A percentile compares a stretch with the other conserved stretches of the same genome.
Evolutionary conservation across 2,329 filamentous ascomycete genomes (phyloP).

Genomic region (Colletotrichum liriopes): DNA sequence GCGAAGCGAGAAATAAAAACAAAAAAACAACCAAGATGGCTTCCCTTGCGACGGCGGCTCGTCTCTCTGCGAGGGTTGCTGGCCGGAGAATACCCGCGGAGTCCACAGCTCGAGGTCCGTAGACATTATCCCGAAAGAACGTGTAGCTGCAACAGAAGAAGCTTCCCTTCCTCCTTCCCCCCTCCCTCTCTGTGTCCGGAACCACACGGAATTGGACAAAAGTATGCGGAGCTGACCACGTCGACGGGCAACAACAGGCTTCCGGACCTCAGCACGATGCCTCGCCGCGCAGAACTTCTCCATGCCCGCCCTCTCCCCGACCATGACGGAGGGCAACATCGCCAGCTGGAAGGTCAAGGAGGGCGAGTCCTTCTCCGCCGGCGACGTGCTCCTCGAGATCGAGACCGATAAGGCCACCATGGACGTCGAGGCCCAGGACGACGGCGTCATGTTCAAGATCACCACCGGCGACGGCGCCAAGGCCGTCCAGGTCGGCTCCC

Average conservation of each 20-base stretch:
- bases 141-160: slow-evolving; percentile 5
- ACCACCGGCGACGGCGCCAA: slow-evolving; percentile 81
- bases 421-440: slow-evolving; percentile 94
- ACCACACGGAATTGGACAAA: neutral
- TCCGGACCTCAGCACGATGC: slow-evolving; percentile 73
- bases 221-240: slow-evolving; percentile 27
- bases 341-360: slow-evolving; percentile 89
- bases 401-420: slow-evolving; percentile 96
- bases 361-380: slow-evolving; percentile 85
- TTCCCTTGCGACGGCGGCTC: slow-evolving; percentile 76
- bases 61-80: slow-evolving; percentile 74
- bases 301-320: slow-evolving; percentile 92
- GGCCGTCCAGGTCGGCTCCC: slow-evolving; percentile 81
- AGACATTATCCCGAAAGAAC: slow-evolving; percentile 34
- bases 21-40: slow-evolving; percentile 67
- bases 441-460: slow-evolving; percentile 90
- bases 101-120: slow-evolving; percentile 72
- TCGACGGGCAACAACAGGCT: slow-evolving; percentile 63
- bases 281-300: slow-evolving; percentile 88
- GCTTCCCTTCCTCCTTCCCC: slow-evolving; percentile 10
- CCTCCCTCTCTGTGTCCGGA: slow-evolving; percentile 32
- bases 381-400: slow-evolving; percentile 91
- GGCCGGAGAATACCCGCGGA: slow-evolving; percentile 68
- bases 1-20: slow-evolving; percentile 6
- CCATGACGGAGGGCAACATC: slow-evolving; percentile 95